Evolutionary conservation across 805 yeast species (phyloP), one percentile per base, ranked within the genome.

Genomic region (Nakazawaea wickerhamii): DNA sequence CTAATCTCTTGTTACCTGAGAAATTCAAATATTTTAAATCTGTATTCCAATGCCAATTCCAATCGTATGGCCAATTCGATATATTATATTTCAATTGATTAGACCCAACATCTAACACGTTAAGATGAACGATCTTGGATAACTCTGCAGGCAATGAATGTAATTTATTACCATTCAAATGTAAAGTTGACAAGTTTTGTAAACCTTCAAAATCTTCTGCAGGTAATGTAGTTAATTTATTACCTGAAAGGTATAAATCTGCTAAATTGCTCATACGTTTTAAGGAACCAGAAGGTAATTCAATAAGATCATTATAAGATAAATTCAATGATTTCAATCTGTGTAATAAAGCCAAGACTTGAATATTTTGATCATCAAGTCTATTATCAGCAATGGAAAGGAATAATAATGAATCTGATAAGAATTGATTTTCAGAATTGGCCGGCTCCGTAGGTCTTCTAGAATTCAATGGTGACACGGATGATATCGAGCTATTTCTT

Each of bases 11-110:
- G 58, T 93, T 93, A 30, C 97, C 97, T 0, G 97, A 88, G 44
- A 93, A 81, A 59, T 91, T 93, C 57, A 93, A 72, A 54, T 84
- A 89, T 51, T 71, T 78, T 60, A 93, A 68, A 32, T 79, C 77
- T 41, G 73, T 68, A 57, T 93, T 93, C 68, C 80, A 81, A 53
- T 84, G 81, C 99, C 99, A 93, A 62, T 88, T 93, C 97, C 98
- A 93, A 59, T 93, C 99, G 57, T 87, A 91, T 13, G 93, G 95
- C 75, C 89, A 86, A 60, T 93, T 93, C 3, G 93, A 84, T 43
- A 91, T 88, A 54, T 93, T 93, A 61, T 93, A 93, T 55, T 89
- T 85, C 61, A 93, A 68, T 47, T 81, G 82, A 59, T 93, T 93
- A 2, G 95, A 85, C 3, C 97, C 95, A 14, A 87, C 93, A 64